Evolutionary conservation across 2,329 filamentous ascomycete genomes (phyloP).

Genomic region (Didymella glomerata): DNA sequence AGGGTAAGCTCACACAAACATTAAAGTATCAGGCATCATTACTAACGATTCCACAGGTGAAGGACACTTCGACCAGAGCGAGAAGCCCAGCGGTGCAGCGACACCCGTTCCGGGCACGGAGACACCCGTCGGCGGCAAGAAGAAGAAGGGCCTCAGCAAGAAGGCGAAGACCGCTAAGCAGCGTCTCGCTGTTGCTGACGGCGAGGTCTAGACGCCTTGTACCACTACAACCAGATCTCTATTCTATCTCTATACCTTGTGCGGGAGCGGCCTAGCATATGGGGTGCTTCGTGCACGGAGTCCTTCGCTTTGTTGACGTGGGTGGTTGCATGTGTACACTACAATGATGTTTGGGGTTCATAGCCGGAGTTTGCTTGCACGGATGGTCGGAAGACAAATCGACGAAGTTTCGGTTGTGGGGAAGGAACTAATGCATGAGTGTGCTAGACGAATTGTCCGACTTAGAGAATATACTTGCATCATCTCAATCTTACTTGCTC

Average conservation of each 20-base stretch:
- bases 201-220: constrained; percentile 41
- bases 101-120: constrained; percentile 71
- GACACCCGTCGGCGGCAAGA: constrained; percentile 46
- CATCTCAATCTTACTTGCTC: neutral
- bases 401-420: neutral
- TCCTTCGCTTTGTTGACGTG: neutral
- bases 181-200: constrained; percentile 59
- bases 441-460: neutral
- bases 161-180: constrained; percentile 63
- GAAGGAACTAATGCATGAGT: neutral
- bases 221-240: constrained; percentile 8
- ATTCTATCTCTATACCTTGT: constrained; percentile 9
- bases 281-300: neutral
- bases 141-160: constrained; percentile 58
- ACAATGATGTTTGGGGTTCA: constrained; percentile 5
- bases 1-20: constrained; percentile 71
- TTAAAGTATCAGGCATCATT: no score
- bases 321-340: constrained; percentile 15
- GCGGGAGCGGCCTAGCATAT: neutral
- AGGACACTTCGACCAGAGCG: constrained; percentile 91
- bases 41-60: constrained; percentile 69
- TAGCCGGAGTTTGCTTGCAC: constrained; percentile 7
- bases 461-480: neutral
- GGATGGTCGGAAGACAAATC: neutral
- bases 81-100: constrained; percentile 83